Evolutionary conservation across 768 basidiomycete species (phyloP), one percentile per base, ranked within the genome.

Genomic region (Cystobasidium onofrii): DNA sequence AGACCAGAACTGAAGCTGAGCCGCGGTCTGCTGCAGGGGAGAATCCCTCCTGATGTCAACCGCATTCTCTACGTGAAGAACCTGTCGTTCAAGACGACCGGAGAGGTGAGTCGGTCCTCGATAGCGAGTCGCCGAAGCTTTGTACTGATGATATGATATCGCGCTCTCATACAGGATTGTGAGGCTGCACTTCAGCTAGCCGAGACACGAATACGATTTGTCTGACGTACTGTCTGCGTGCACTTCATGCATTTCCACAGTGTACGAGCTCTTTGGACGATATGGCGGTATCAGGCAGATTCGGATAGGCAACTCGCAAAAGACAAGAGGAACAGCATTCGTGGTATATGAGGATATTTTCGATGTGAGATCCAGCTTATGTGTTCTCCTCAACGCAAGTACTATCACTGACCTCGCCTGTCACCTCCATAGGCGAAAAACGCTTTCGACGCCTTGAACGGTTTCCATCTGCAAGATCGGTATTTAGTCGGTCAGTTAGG

Each of bases 241-340:
- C n/a, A n/a, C n/a, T n/a, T n/a, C n/a, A n/a, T n/a, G n/a, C n/a
- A 13, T 23, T 29, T 36, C 92, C 75, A 93, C 97, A 81, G 81
- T 97, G 77, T 97, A 97, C 81, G 95, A 98, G 83, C 84, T 98
- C 76, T 98, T 99, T 78, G 95, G 93, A 70, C 90, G 92, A 76
- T 99, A 98, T 83, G 95, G 95, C 60, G 90, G 90, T 78, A 90
- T 99, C 77, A 88, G 95, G 63, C 95, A 99, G 82, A 88, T 99
- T 76, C 87, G 95, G 75, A 88, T 96, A 76, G 95, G 95, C 61
- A 94, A 88, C 76, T 90, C 92, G 79, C 84, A 87, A 73, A 97
- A 96, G 83, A 89, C 92, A 25, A 91, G 89, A 80, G 95, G 95
- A 33, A 97, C 95, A 10, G 95, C 95, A 0, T 99, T 95, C 80